phyloP scores from a whole-genome alignment of 208 protist species.

The Tritrichomonas foetus region DNA sequence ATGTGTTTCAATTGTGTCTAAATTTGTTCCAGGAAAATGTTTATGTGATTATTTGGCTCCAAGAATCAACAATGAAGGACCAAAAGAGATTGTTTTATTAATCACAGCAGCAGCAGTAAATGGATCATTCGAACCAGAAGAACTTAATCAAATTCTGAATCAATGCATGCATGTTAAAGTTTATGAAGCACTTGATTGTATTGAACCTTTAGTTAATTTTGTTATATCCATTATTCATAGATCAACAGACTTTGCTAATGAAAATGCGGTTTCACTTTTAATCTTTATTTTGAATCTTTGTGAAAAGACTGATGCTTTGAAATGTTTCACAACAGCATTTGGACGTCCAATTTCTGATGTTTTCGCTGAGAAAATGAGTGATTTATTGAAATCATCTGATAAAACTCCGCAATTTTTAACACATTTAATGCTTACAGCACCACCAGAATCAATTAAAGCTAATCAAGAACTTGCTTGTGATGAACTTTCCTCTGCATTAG shows the following conservation, averaged over 20 bases:
- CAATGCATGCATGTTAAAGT: background rate
- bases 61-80: background rate
- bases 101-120: background rate
- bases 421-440: background rate
- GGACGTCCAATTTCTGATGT: background rate
- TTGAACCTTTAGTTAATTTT: background rate
- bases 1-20: background rate
- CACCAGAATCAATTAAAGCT: background rate
- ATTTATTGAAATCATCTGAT: background rate
- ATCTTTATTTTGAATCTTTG: background rate
- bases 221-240: background rate
- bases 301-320: background rate
- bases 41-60: background rate
- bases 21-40: background rate
- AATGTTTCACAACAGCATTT: background rate
- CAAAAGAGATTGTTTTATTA: background rate
- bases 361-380: background rate
- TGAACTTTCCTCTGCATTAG: background rate
- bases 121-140: background rate
- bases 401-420: background rate
- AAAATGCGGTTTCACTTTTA: background rate
- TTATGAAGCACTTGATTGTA: background rate
- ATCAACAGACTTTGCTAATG: background rate
- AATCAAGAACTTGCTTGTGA: background rate
- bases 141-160: background rate